Percentiles rank a stretch among this genome's conserved stretches.
Conservation (phyloP, 1,284 basidiomycete species). For the Irpex rosettiformis region DNA sequence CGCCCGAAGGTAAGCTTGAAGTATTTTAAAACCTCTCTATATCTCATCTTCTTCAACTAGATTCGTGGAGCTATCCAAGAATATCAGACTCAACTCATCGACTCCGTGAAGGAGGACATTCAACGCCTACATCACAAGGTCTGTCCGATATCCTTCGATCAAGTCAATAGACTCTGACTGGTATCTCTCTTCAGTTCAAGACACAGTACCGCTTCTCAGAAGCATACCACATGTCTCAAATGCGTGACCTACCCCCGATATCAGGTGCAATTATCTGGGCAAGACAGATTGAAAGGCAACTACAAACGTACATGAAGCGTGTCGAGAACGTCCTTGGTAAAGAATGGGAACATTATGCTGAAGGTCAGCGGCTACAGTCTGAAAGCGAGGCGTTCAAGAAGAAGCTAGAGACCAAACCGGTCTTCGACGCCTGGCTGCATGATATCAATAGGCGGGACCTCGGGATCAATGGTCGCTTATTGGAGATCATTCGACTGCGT, state of each 20-base stretch:
- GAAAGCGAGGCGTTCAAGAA: constrained; percentile 91
- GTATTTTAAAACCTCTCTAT: background rate
- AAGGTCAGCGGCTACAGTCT: constrained; percentile 94
- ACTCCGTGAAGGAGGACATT: constrained; percentile 98
- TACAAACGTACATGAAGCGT: constrained; percentile 98
- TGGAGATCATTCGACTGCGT: constrained; percentile 87
- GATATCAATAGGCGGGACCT: constrained; percentile 93
- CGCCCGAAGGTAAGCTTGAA: constrained; percentile 77
- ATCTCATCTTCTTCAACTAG: constrained; percentile 33
- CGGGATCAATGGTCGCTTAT: constrained; percentile 92
- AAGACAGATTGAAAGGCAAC: constrained; percentile 94
- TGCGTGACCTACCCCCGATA: constrained; percentile 96
- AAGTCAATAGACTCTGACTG: background rate
- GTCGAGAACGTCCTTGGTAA: constrained; percentile 98
- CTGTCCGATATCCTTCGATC: background rate
- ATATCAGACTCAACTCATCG: constrained; percentile 96
- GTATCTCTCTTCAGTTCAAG: constrained; percentile 62
- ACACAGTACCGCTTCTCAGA: constrained; percentile 93
- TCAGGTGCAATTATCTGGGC: constrained; percentile 99
- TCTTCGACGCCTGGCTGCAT: constrained; percentile 95
- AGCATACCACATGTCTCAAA: constrained; percentile 97
- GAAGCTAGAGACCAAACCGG: constrained; percentile 91
- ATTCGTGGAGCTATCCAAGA: constrained; percentile 98
- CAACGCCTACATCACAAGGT: constrained; percentile 92
- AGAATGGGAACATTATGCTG: constrained; percentile 99